phyloP scores from a whole-genome alignment of 441 rosid genomes.

The Gossypium laxum region DNA sequence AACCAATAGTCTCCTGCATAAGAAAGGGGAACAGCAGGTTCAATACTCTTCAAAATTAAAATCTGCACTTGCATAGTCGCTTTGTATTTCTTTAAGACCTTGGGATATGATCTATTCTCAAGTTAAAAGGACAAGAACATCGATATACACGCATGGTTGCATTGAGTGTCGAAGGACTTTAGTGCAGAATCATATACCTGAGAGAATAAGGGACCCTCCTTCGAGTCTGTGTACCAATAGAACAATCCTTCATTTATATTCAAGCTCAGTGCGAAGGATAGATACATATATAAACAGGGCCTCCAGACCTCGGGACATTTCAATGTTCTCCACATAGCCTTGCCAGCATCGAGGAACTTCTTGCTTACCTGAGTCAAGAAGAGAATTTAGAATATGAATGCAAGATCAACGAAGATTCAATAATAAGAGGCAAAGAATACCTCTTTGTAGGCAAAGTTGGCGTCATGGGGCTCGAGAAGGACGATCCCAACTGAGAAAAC shows the following conservation, averaged over 20 bases:
- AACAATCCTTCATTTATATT: constrained; percentile 81
- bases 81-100: not conserved
- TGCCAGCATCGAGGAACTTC: constrained; percentile 62
- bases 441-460: constrained; percentile 54
- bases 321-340: constrained; percentile 77
- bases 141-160: not conserved
- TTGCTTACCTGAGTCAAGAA: constrained; percentile 42
- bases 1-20: constrained; percentile 77
- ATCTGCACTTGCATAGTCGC: not conserved
- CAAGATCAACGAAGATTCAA: constrained; percentile 10
- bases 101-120: not conserved
- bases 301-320: constrained; percentile 75
- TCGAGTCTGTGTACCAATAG: constrained; percentile 82
- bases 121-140: not conserved
- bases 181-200: constrained; percentile 42
- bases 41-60: not conserved
- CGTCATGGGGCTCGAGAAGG: constrained; percentile 47
- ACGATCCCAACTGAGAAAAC: constrained; percentile 50
- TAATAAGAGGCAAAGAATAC: constrained; percentile 19
- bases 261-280: constrained; percentile 64
- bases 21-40: not conserved
- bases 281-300: constrained; percentile 81
- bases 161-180: not conserved
- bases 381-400: constrained; percentile 10
- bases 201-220: constrained; percentile 69